Conservation (phyloP, 441 rosid species). For the Eutrema salsugineum region DNA sequence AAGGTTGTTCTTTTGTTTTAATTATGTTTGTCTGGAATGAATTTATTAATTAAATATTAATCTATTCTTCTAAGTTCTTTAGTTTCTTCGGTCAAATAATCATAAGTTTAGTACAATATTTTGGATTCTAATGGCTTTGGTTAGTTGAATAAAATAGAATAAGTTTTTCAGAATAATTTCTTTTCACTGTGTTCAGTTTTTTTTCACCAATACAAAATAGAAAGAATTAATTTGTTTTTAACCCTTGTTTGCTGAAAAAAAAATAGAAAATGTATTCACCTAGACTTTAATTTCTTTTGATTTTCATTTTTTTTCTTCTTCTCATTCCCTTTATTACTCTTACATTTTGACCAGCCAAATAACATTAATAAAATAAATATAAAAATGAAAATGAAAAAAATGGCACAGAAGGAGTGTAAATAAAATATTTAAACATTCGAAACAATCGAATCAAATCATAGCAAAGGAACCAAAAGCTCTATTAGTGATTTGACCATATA, state of each 20-base stretch:
- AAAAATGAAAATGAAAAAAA: background rate
- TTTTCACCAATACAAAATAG: no score
- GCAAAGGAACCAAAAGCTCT: slow-evolving; percentile 1
- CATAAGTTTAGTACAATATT: background rate
- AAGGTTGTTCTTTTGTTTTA: slow-evolving; percentile 2
- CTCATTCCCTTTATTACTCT: background rate
- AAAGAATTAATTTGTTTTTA: no score
- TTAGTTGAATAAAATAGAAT: background rate
- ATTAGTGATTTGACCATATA: slow-evolving; percentile 17
- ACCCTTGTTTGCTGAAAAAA: no score
- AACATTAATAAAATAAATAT: background rate
- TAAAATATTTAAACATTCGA: background rate
- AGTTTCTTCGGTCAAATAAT: background rate
- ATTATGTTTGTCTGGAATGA: background rate
- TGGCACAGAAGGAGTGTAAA: background rate
- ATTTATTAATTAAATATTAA: background rate
- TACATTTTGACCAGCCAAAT: background rate
- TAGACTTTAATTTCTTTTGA: no score
- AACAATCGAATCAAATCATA: slow-evolving; percentile 19
- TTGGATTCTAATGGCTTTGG: background rate
- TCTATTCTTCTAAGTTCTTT: background rate
- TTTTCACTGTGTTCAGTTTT: background rate
- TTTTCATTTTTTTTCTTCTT: background rate
- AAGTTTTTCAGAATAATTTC: background rate
- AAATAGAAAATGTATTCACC: background rate